Percentiles rank a stretch among this genome's conserved stretches.
Evolutionary conservation across 2,329 filamentous ascomycete species (phyloP).

Genomic region (Beauveria varroae): DNA sequence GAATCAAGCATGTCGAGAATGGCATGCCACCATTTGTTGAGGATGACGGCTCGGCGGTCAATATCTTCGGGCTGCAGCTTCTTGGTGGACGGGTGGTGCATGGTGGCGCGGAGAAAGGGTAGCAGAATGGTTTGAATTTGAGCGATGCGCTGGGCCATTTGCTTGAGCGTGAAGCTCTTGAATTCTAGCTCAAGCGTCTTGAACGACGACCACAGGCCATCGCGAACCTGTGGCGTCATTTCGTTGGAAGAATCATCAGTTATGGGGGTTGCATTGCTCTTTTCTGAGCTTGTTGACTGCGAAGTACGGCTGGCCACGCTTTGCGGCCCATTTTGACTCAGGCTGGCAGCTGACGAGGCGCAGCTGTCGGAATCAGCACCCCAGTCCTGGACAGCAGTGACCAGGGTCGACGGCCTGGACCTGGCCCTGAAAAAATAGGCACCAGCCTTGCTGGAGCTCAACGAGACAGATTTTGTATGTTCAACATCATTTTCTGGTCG

Average conservation of each 20-base stretch:
- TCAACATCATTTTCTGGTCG: conserved; percentile 10
- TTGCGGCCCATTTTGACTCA: conserved; percentile 33
- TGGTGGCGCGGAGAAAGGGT: conserved; percentile 68
- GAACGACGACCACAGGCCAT: conserved; percentile 49
- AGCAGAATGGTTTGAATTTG: conserved; percentile 65
- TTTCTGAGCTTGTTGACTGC: conserved; percentile 32
- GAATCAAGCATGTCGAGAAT: conserved; percentile 77
- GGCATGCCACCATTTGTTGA: conserved; percentile 87
- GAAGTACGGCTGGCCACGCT: conserved; percentile 30
- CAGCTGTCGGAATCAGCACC: conserved; percentile 33
- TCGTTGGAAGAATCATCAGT: conserved; percentile 41
- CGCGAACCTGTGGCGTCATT: conserved; percentile 36
- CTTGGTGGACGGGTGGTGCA: conserved; percentile 57
- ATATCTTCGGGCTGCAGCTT: conserved; percentile 69
- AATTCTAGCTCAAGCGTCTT: conserved; percentile 43
- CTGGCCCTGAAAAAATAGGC: conserved; percentile 44
- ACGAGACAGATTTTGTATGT: conserved; percentile 26
- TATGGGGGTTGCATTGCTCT: conserved; percentile 24
- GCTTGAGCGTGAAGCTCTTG: conserved; percentile 61
- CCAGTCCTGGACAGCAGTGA: conserved; percentile 31
- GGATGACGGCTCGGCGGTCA: conserved; percentile 67
- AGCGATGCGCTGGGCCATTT: conserved; percentile 64
- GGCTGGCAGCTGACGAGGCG: conserved; percentile 39
- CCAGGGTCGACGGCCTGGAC: conserved; percentile 36
- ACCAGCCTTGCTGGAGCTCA: conserved; percentile 35